These are phyloP conservation scores for Backusella parvicylindrica DNA, from an alignment of 192 early-diverging fungal genomes.

Conservation along the genomic window DNA sequence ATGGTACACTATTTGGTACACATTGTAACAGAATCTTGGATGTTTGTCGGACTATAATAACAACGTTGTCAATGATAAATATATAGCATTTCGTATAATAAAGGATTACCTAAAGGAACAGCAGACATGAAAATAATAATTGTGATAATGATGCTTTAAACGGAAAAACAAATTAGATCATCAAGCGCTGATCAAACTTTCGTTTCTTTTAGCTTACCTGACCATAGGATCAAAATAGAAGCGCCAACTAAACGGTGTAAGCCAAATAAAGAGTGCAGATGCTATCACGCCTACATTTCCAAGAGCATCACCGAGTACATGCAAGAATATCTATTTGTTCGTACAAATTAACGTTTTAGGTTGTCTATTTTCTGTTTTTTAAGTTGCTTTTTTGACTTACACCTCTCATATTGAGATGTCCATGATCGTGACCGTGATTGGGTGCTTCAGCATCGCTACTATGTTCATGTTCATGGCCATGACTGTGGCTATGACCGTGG, in stretches of 20 bases:
- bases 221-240: slow-evolving; percentile 85
- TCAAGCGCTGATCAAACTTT: background rate
- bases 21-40: slow-evolving; percentile 79
- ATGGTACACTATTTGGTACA: slow-evolving; percentile 62
- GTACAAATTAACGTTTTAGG: background rate
- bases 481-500: background rate
- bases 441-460: slow-evolving; percentile 16
- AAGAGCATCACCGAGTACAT: slow-evolving; percentile 87
- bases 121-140: slow-evolving; percentile 58
- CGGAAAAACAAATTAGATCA: background rate
- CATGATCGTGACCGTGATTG: slow-evolving; percentile 18
- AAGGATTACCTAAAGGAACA: slow-evolving; percentile 35
- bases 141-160: slow-evolving; percentile 57
- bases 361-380: background rate
- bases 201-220: slow-evolving; percentile 38
- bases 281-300: slow-evolving; percentile 86
- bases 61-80: background rate
- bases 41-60: slow-evolving; percentile 48
- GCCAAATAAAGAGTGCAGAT: slow-evolving; percentile 75
- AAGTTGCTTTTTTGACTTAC: slow-evolving; percentile 12
- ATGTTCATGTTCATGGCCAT: slow-evolving; percentile 39
- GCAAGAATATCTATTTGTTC: slow-evolving; percentile 67
- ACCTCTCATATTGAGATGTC: slow-evolving; percentile 52
- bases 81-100: background rate
- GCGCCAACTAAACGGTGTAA: slow-evolving; percentile 61